A percentile compares a stretch with the other conserved stretches of the same genome.
Conservation (phyloP, 1,284 basidiomycete species). For the Vanrija sp. region DNA sequence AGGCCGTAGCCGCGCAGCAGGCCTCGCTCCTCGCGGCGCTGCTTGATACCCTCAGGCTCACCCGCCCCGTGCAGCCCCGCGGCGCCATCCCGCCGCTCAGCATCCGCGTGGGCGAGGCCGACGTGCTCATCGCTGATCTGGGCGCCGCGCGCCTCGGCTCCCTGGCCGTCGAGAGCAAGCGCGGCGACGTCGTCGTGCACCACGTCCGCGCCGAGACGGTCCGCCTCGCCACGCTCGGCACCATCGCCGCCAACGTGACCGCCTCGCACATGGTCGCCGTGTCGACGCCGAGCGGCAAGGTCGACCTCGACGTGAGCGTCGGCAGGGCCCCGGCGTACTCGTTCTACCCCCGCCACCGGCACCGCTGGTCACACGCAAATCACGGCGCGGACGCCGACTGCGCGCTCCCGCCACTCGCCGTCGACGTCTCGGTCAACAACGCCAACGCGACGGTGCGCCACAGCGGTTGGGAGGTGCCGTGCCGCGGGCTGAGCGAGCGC, state of each 20-base stretch:
- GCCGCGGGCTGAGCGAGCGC: conserved; percentile 7
- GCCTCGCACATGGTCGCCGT: conserved; percentile 5
- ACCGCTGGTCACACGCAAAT: not conserved
- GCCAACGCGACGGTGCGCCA: conserved; percentile 10
- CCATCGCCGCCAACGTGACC: not conserved
- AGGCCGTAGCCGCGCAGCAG: not conserved
- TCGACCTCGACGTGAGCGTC: conserved; percentile 11
- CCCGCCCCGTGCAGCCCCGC: not conserved
- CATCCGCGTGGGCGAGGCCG: conserved; percentile 1
- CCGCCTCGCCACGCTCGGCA: conserved; percentile 3
- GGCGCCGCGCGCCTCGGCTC: not conserved
- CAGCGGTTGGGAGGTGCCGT: conserved; percentile 15
- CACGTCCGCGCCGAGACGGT: conserved; percentile 7
- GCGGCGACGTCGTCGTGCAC: conserved; percentile 5
- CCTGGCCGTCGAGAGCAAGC: conserved; percentile 1
- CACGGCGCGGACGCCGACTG: conserved; percentile 3
- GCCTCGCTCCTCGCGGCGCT: not conserved
- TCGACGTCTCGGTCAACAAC: conserved; percentile 4
- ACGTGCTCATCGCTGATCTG: conserved; percentile 6
- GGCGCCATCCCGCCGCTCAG: conserved; percentile 5
- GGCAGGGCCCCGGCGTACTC: not conserved
- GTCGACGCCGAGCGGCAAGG: conserved; percentile 6
- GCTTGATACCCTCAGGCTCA: not conserved
- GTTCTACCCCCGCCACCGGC: not conserved
- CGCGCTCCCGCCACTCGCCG: conserved; percentile 8